Conservation (phyloP, 495 filamentous ascomycete species). For the Parathielavia hyrcaniae region DNA sequence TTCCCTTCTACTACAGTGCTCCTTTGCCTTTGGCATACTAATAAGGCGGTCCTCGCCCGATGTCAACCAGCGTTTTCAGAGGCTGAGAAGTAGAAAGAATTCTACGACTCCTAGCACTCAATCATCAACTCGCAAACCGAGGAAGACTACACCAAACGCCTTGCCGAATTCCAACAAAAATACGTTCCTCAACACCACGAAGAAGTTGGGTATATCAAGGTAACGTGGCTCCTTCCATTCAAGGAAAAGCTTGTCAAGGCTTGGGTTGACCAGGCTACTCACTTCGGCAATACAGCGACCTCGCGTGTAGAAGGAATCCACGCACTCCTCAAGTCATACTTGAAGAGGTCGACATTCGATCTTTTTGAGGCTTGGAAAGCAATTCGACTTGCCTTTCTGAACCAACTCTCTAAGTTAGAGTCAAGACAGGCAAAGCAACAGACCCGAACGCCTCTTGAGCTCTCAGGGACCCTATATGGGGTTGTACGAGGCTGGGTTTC, state of each 20-base stretch:
- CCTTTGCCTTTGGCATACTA: not conserved
- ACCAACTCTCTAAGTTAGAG: conserved; percentile 1
- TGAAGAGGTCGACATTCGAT: not conserved
- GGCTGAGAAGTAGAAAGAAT: conserved; percentile 1
- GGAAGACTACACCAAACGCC: not conserved
- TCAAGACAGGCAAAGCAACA: too few relatives aligned
- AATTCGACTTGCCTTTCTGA: not conserved
- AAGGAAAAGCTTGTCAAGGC: not conserved
- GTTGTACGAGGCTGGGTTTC: too few relatives aligned
- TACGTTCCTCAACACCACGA: not conserved
- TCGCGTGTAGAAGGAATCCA: too few relatives aligned
- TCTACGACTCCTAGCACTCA: not conserved
- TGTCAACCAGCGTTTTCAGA: not conserved
- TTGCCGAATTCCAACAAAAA: not conserved
- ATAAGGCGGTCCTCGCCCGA: conserved; percentile 2
- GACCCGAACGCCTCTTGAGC: too few relatives aligned
- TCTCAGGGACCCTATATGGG: too few relatives aligned
- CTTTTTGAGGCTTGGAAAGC: conserved; percentile 3
- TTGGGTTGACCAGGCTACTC: conserved; percentile 1
- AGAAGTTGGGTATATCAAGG: conserved; percentile 5
- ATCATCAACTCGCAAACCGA: conserved; percentile 1
- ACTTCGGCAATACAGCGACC: conserved; percentile 8
- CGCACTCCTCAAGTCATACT: conserved; percentile 4
- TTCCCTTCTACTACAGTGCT: not conserved
- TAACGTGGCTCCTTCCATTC: too few relatives aligned